Percentiles rank a stretch among this genome's conserved stretches.
Evolutionary conservation across 73 alveolate genomes (phyloP).

Genomic region (Urostyla sp.): DNA sequence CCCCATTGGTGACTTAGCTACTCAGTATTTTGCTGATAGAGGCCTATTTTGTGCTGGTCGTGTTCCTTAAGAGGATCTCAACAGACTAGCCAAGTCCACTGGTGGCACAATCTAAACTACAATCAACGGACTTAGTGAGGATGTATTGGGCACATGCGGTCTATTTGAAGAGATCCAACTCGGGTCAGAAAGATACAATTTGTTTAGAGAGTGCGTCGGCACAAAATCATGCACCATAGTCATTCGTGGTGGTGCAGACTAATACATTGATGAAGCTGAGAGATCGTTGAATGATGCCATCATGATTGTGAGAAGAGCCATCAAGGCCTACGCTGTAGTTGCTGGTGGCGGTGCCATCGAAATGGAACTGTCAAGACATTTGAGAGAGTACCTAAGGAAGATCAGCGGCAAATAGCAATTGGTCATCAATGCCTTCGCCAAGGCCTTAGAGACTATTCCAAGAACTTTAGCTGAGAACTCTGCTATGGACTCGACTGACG

Average conservation of each 20-base stretch:
- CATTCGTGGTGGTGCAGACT: constrained; percentile 98
- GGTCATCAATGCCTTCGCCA: constrained; percentile 90
- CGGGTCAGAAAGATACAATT: constrained; percentile 95
- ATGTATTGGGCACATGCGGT: constrained; percentile 95
- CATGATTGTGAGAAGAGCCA: constrained; percentile 94
- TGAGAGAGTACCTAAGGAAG: constrained; percentile 86
- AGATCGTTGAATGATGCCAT: constrained; percentile 97
- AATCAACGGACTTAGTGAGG: constrained; percentile 82
- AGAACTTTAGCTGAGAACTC: constrained; percentile 97
- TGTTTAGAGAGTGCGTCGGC: constrained; percentile 78
- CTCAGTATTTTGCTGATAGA: constrained; percentile 96
- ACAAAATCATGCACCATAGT: constrained; percentile 96
- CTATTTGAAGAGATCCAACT: constrained; percentile 95
- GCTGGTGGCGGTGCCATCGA: constrained; percentile 94
- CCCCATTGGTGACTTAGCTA: constrained; percentile 99
- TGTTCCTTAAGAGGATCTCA: constrained; percentile 90
- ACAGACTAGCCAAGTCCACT: constrained; percentile 94
- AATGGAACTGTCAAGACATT: constrained; percentile 94
- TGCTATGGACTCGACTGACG: constrained; percentile 88
- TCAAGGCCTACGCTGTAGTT: constrained; percentile 84
- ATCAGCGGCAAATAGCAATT: constrained; percentile 92
- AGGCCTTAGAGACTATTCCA: constrained; percentile 97
- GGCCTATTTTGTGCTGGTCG: constrained; percentile 96
- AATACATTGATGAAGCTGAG: constrained; percentile 98
- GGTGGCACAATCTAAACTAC: constrained; percentile 96